phyloP scores from a whole-genome alignment of 352 stramenopile species.

The Globisporangium recalcitrans region DNA sequence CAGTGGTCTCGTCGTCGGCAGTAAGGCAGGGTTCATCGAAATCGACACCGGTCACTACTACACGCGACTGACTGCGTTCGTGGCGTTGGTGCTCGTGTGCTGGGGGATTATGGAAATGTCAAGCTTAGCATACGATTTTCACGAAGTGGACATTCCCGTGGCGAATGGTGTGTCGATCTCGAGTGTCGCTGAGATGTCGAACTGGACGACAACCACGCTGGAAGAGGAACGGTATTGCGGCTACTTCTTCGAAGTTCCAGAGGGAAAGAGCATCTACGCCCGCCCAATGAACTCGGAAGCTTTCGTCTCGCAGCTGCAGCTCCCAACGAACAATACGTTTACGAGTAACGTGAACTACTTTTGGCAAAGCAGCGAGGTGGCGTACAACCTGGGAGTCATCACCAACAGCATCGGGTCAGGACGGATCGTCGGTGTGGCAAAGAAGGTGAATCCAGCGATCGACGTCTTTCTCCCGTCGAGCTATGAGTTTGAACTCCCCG shows the following conservation, averaged over 20 bases:
- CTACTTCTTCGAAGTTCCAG: constrained; percentile 63
- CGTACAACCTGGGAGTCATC: constrained; percentile 55
- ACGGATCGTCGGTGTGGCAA: constrained; percentile 58
- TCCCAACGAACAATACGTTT: constrained; percentile 40
- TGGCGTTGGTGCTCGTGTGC: constrained; percentile 55
- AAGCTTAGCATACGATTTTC: constrained; percentile 52
- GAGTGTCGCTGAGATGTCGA: constrained; percentile 26
- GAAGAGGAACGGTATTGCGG: constrained; percentile 52
- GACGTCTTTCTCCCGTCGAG: constrained; percentile 45
- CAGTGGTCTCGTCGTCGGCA: constrained; percentile 75
- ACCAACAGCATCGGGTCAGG: constrained; percentile 50
- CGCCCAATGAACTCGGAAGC: constrained; percentile 19
- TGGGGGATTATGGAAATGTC: constrained; percentile 66
- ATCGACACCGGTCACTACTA: constrained; percentile 87
- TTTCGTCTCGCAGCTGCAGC: constrained; percentile 49
- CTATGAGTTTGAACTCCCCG: constrained; percentile 23
- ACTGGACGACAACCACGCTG: constrained; percentile 29
- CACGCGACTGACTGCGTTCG: constrained; percentile 64
- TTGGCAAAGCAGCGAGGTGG: constrained; percentile 55
- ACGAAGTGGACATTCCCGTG: constrained; percentile 33
- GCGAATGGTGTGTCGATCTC: constrained; percentile 19
- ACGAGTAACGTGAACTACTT: constrained; percentile 57
- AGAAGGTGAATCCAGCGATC: constrained; percentile 48
- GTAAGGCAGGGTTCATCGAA: constrained; percentile 77
- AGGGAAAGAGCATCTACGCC: constrained; percentile 44